These are phyloP conservation scores for Aspergillus heteromorphus DNA, from an alignment of 495 filamentous ascomycete genomes.

Conservation along the genomic window DNA sequence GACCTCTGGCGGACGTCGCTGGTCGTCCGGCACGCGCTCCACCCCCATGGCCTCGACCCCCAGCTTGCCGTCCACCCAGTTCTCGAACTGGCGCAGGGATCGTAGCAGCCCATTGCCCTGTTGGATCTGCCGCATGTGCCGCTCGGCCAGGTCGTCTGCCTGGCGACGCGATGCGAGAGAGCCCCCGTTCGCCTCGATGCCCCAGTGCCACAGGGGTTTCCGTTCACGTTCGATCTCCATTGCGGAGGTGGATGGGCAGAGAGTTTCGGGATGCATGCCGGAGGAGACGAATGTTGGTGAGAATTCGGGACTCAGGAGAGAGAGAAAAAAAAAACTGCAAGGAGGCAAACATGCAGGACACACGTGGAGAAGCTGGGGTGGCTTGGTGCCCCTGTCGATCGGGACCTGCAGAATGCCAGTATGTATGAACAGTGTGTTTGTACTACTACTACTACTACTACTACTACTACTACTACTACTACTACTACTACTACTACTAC, in stretches of 20 bases:
- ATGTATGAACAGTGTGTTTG: too few relatives aligned
- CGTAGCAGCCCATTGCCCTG: neutral
- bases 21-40: slow-evolving; percentile 1
- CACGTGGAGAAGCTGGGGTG: too few relatives aligned
- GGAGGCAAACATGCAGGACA: too few relatives aligned
- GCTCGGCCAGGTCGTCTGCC: neutral
- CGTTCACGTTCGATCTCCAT: neutral
- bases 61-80: neutral
- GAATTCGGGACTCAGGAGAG: too few relatives aligned
- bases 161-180: neutral
- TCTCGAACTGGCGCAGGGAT: slow-evolving; percentile 1
- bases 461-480: too few relatives aligned
- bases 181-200: neutral
- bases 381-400: too few relatives aligned
- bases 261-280: too few relatives aligned
- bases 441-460: too few relatives aligned
- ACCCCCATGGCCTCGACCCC: slow-evolving; percentile 2
- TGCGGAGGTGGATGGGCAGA: neutral
- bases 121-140: neutral
- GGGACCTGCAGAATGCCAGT: too few relatives aligned
- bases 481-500: too few relatives aligned
- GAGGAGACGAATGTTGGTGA: neutral
- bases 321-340: too few relatives aligned
- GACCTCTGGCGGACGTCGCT: neutral
- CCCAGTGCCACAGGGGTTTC: slow-evolving; percentile 2